Evolutionary conservation across 148 eudicot species (phyloP), one percentile per base, ranked within the genome.

Genomic region (Nepenthes mirabilis): DNA sequence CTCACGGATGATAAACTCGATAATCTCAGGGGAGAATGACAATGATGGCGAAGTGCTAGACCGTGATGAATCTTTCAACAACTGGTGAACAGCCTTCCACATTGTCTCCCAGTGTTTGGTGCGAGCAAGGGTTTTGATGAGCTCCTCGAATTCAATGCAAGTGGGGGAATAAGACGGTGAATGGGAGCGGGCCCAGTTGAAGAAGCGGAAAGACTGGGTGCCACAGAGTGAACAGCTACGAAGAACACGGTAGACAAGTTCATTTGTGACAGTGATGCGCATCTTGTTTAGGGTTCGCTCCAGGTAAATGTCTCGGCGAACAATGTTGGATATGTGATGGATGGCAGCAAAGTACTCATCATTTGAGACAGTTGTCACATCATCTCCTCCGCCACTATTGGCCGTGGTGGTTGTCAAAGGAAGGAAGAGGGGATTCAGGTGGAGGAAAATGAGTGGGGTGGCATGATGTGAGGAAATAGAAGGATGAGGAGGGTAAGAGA

Each of bases 261-360:
- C 94, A 6, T 90, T 83, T 61, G 80, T 78, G 51, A 91, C 60
- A 57, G 83, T 71, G 14, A 86, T 68, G 34, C 67, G 73, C 70
- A 88, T 78, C 67, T 86, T 86, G 69, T 85, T 85, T 36, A 91
- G 88, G 55, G 98, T 91, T 64, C 94, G 71, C 60, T 91, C 98
- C 65, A 91, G 64, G 83, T 83, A 88, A 52, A 80, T 78, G 69
- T 91, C 98, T 33, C 84, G 82, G 14, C 86, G 83, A n/a, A 91
- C 95, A 1, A 91, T 86, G 80, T 82, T 83, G 73, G 98, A 88
- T 60, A 91, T 88, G 72, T 91, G 94, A 77, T 88, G 90, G 52
- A 91, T 65, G 4, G 86, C 75, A 34, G 96, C 90, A 68, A 81
- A 91, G 78, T 91, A 91, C 45, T 40, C 45, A 40, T 40, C 45